Evolutionary conservation across 805 yeast genomes (phyloP).

Genomic region (Yarrowia sp.): DNA sequence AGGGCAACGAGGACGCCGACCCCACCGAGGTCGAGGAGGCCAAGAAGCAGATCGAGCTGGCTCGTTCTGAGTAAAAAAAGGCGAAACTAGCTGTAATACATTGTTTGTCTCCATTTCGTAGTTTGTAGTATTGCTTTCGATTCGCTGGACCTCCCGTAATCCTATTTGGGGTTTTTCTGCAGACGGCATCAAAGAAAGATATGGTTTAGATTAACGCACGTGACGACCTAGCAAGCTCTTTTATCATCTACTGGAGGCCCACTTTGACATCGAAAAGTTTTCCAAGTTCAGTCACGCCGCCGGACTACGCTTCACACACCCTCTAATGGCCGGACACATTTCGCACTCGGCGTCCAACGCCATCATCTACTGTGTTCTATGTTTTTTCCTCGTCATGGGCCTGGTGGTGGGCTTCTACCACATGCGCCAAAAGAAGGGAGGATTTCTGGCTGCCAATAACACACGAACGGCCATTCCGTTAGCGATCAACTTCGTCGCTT

Average conservation of each 20-base stretch:
- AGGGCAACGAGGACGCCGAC: constrained; percentile 30
- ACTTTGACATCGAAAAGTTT: neutral
- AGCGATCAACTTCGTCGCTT: constrained; percentile 87
- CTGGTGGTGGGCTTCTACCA: constrained; percentile 67
- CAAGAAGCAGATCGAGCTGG: constrained; percentile 38
- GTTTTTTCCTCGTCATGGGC: constrained; percentile 62
- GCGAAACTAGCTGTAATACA: neutral
- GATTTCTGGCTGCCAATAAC: constrained; percentile 79
- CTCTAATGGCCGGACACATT: constrained; percentile 19
- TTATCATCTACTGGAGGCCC: neutral
- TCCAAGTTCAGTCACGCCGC: neutral
- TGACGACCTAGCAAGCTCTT: constrained; percentile 18
- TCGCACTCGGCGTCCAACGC: constrained; percentile 69
- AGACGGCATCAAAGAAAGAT: neutral
- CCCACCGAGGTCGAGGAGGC: constrained; percentile 34
- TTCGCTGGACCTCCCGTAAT: too few relatives aligned
- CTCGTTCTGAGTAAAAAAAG: neutral
- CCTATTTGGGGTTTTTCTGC: too few relatives aligned
- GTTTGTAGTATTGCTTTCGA: too few relatives aligned
- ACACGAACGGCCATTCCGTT: constrained; percentile 75
- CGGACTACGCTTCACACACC: too few relatives aligned
- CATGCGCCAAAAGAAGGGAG: constrained; percentile 51
- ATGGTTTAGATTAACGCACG: constrained; percentile 22
- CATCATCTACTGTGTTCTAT: constrained; percentile 67
- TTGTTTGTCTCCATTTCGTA: too few relatives aligned